phyloP scores from a whole-genome alignment of 2,329 filamentous ascomycete species.

The Diaporthe vexans region DNA sequence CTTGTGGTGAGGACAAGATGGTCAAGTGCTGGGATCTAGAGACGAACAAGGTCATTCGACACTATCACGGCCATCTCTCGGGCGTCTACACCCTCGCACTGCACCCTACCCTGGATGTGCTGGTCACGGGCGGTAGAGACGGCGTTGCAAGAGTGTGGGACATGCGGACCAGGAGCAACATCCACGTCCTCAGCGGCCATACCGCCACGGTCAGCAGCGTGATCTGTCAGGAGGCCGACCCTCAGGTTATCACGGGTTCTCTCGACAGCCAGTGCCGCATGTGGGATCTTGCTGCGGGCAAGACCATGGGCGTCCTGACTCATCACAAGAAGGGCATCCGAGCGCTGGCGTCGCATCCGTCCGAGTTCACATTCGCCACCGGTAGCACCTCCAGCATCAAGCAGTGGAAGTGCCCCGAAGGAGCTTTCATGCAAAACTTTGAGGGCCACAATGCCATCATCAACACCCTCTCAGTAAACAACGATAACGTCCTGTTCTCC shows the following conservation, averaged over 20 bases:
- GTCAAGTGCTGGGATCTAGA: conserved; percentile 99
- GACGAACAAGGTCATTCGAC: conserved; percentile 98
- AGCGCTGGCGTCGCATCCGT: conserved; percentile 85
- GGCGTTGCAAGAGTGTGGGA: conserved; percentile 98
- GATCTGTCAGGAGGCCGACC: conserved; percentile 95
- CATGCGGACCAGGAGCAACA: conserved; percentile 95
- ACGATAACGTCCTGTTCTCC: conserved; percentile 94
- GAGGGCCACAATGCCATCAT: conserved; percentile 97
- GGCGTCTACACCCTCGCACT: conserved; percentile 94
- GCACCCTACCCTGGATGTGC: conserved; percentile 94
- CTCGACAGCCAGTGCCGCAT: conserved; percentile 91
- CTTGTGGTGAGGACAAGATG: conserved; percentile 99
- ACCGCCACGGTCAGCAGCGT: conserved; percentile 91
- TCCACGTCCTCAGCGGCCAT: conserved; percentile 93
- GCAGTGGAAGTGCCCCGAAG: conserved; percentile 99
- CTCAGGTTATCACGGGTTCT: conserved; percentile 94
- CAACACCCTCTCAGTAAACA: conserved; percentile 93
- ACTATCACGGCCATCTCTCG: conserved; percentile 97
- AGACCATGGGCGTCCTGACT: conserved; percentile 94
- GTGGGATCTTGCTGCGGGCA: conserved; percentile 96
- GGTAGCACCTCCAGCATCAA: conserved; percentile 96
- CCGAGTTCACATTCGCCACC: conserved; percentile 95
- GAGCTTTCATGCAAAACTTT: conserved; percentile 99
- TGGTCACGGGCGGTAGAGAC: conserved; percentile 94
- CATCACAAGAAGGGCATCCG: conserved; percentile 99